Base-by-base conservation (phyloP, 1,284 basidiomycete species). In the Pisolithus thermaeus region DNA sequence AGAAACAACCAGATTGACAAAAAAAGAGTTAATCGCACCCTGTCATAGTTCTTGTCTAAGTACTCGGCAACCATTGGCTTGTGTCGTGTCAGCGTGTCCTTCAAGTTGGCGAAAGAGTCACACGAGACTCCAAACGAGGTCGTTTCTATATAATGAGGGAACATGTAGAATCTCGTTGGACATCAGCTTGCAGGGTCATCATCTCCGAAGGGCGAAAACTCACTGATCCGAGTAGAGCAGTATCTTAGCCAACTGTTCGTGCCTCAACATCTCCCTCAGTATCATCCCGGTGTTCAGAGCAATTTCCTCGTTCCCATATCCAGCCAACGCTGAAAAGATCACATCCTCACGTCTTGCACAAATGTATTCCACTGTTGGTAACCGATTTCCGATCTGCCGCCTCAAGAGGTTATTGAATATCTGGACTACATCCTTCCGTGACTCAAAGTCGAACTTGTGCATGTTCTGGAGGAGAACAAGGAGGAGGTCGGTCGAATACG, bases 201-300 rank as follows among this genome's bases (percentile, higher is more conserved):
- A 40, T 30, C 45, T 25, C 37, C 42, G 32, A 14, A 35, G 4
- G 32, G 32, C 49, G 16, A 36, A 42, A 16, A 78, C 89, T 67
- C 63, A 94, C 92, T 95, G 83, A 57, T 98, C 93, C 8, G 92
- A 95, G 66, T 97, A 83, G 30, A 99, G 79, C 47, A 99, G 68
- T 49, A 94, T 85, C 75, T 95, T 93, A 50, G 90, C 89, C 25
- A 99, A 73, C 46, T 87, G 81, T 69, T 99, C 97, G 67, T 97
- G 92, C 56, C 90, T 80, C 55, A 99, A 73, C 92, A 99, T 98
- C 74, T 99, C 97, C 60, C 93, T 88, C 47, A 99, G 74, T 53
- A 99, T 91, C 92, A 98, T 96, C 7, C 97, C 97, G 0, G 97
- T 98, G 65, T 99, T 99, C 53, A 99, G 78, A 5, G 95, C 94